phyloP scores from a whole-genome alignment of 768 basidiomycete species.

The Leccinum boreale region DNA sequence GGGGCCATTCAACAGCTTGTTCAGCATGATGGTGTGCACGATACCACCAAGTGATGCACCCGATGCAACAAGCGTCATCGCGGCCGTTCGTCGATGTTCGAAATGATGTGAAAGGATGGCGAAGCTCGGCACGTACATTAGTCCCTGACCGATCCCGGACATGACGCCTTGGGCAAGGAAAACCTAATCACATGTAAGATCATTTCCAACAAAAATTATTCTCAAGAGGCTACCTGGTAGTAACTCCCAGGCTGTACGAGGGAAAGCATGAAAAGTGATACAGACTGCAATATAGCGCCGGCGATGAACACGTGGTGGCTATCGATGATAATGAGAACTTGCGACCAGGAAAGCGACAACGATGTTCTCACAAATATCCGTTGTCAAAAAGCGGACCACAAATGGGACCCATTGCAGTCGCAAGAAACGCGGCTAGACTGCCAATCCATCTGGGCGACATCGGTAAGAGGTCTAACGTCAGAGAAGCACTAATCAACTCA shows the following conservation, averaged over 20 bases:
- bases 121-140: constrained; percentile 44
- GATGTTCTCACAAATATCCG: constrained; percentile 26
- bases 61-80: constrained; percentile 44
- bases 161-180: constrained; percentile 45
- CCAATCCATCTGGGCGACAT: constrained; percentile 25
- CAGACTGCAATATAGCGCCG: constrained; percentile 25
- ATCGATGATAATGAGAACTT: not conserved
- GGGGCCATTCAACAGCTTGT: constrained; percentile 38
- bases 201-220: not conserved
- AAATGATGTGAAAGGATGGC: constrained; percentile 46
- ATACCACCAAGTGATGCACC: constrained; percentile 53
- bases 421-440: constrained; percentile 15
- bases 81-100: constrained; percentile 36
- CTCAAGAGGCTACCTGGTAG: constrained; percentile 28
- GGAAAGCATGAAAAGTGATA: constrained; percentile 38
- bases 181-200: constrained; percentile 23
- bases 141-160: constrained; percentile 40
- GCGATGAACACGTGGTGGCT: constrained; percentile 11
- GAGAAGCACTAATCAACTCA: not conserved
- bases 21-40: constrained; percentile 60
- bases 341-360: not conserved
- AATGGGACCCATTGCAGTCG: constrained; percentile 19
- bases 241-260: constrained; percentile 33
- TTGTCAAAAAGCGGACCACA: constrained; percentile 26
- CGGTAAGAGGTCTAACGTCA: not conserved